Evolutionary conservation across 2,329 filamentous ascomycete species (phyloP).

Genomic region (Arthrobotrys conoides): DNA sequence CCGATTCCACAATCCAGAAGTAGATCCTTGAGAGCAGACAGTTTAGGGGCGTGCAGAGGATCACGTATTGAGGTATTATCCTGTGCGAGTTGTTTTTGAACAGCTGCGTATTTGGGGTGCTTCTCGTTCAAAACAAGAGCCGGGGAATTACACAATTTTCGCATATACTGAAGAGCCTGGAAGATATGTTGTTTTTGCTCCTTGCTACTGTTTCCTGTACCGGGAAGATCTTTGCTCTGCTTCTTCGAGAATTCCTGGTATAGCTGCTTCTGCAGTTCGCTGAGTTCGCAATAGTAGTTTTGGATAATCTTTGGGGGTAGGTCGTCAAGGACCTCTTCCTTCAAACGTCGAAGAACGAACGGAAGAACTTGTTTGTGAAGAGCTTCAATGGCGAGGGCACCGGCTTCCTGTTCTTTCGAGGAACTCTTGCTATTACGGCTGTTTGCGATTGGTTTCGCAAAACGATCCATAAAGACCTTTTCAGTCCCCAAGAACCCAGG

Average conservation of each 20-base stretch:
- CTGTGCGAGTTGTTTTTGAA: conserved; percentile 82
- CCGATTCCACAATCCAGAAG: conserved; percentile 99
- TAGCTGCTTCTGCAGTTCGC: conserved; percentile 91
- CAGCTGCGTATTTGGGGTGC: conserved; percentile 89
- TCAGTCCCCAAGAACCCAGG: conserved; percentile 96
- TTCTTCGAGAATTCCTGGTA: conserved; percentile 98
- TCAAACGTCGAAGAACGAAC: conserved; percentile 93
- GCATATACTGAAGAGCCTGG: conserved; percentile 99
- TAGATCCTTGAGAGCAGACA: conserved; percentile 88
- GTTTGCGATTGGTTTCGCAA: conserved; percentile 93
- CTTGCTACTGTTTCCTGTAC: conserved; percentile 83
- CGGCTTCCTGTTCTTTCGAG: conserved; percentile 97
- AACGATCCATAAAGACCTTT: conserved; percentile 95
- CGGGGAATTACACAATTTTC: conserved; percentile 97
- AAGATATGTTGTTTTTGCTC: conserved; percentile 98
- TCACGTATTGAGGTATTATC: conserved; percentile 88
- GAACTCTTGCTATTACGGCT: conserved; percentile 97
- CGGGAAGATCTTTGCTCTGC: conserved; percentile 87
- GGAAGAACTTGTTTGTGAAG: conserved; percentile 97
- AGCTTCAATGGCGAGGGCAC: conserved; percentile 96
- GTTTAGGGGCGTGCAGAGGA: conserved; percentile 88
- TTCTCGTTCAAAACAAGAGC: conserved; percentile 95
- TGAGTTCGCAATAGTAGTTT: conserved; percentile 99
- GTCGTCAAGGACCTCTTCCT: conserved; percentile 97
- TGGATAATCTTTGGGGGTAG: conserved; percentile 97